A percentile compares a stretch with the other conserved stretches of the same genome.
Conservation (phyloP, 140 eudicot species). For the Artemisia princeps region DNA sequence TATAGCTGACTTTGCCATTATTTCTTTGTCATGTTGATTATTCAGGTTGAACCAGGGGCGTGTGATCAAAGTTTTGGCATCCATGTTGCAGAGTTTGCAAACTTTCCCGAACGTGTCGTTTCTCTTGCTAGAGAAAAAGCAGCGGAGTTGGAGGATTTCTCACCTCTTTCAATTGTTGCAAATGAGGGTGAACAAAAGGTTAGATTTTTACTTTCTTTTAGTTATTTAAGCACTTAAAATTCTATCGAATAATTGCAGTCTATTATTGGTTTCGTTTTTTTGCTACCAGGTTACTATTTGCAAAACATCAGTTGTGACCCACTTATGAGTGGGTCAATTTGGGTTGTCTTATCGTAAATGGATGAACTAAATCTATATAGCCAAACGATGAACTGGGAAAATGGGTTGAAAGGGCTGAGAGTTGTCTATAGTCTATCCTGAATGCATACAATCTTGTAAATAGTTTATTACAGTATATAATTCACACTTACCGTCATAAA, state of each 20-base stretch:
- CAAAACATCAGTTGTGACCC: no score
- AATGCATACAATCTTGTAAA: no score
- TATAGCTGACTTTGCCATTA: background rate
- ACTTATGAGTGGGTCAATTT: no score
- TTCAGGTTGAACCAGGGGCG: constrained; percentile 88
- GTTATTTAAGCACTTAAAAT: background rate
- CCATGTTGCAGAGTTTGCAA: constrained; percentile 96
- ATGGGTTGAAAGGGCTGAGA: no score
- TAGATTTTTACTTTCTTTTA: background rate
- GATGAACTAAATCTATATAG: no score
- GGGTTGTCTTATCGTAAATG: no score
- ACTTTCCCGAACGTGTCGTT: constrained; percentile 82
- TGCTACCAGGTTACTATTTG: background rate
- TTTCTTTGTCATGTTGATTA: background rate
- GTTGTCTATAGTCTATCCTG: no score
- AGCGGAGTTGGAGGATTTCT: constrained; percentile 90
- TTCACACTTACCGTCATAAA: no score
- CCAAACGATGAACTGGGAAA: no score
- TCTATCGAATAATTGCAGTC: background rate
- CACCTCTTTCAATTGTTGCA: constrained; percentile 42
- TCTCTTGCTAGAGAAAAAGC: constrained; percentile 96
- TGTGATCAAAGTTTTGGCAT: constrained; percentile 99
- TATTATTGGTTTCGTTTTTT: background rate
- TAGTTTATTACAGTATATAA: no score
- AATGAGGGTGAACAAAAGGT: constrained; percentile 51